phyloP scores from a whole-genome alignment of 202 grass and related monocot species.

The Musa balbisiana region DNA sequence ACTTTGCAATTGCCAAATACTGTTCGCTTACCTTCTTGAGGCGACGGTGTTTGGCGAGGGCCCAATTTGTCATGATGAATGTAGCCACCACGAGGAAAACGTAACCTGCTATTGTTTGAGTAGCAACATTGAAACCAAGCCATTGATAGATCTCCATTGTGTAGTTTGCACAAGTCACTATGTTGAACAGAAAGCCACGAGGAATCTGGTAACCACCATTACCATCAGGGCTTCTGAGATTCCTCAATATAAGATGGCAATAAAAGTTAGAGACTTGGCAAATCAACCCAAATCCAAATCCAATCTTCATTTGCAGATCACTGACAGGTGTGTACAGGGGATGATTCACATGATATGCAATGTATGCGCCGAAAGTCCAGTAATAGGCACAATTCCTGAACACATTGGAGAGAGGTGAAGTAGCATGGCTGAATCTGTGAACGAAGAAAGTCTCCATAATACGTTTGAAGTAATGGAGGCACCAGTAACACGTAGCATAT shows the following conservation, averaged over 20 bases:
- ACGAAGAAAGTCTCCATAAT: conserved; percentile 92
- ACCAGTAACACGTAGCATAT: conserved; percentile 88
- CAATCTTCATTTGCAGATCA: conserved; percentile 73
- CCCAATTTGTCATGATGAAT: conserved; percentile 15
- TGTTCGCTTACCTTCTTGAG: conserved; percentile 59
- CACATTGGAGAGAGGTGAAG: conserved; percentile 80
- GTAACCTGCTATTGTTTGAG: background rate
- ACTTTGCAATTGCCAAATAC: too few relatives aligned
- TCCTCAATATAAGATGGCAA: conserved; percentile 82
- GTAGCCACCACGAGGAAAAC: conserved; percentile 34
- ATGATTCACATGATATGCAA: conserved; percentile 93
- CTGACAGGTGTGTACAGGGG: conserved; percentile 72
- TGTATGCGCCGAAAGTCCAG: conserved; percentile 86
- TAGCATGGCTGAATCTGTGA: conserved; percentile 91
- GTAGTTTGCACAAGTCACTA: conserved; percentile 11
- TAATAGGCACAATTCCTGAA: conserved; percentile 92
- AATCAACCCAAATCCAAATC: conserved; percentile 68
- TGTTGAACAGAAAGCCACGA: conserved; percentile 33
- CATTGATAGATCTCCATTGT: conserved; percentile 14
- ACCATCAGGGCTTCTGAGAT: conserved; percentile 67
- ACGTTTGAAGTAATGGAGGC: conserved; percentile 91
- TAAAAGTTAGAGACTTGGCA: conserved; percentile 88
- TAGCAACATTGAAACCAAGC: conserved; percentile 15
- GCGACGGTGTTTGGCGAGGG: conserved; percentile 51
- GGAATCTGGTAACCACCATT: conserved; percentile 87